Conservation (phyloP, 192 early-diverging fungal genomes). For the Jimgerdemannia flammicorona region DNA sequence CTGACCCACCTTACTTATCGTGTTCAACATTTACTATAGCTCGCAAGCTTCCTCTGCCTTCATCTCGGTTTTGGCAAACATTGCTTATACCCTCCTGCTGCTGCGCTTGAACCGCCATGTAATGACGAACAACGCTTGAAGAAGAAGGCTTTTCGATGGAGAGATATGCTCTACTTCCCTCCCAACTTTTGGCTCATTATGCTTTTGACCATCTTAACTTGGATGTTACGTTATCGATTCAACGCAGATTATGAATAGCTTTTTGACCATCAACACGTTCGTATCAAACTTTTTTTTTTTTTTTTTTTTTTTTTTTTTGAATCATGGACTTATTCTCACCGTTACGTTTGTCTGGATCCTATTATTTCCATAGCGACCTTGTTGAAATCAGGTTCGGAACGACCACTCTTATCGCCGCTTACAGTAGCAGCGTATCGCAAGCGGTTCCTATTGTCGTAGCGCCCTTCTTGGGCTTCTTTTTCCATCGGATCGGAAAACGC, state of each 20-base stretch:
- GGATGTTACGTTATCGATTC: not conserved
- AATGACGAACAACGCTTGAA: constrained; percentile 29
- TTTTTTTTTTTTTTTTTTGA: too few relatives aligned
- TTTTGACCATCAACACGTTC: constrained; percentile 25
- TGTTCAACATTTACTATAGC: not conserved
- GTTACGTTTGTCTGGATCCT: too few relatives aligned
- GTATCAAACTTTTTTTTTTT: not conserved
- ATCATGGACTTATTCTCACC: too few relatives aligned
- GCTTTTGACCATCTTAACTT: constrained; percentile 29
- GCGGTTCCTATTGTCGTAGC: constrained; percentile 53
- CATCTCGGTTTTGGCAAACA: constrained; percentile 63
- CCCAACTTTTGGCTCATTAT: constrained; percentile 56
- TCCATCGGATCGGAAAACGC: constrained; percentile 50
- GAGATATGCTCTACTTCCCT: constrained; percentile 48
- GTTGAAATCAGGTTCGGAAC: constrained; percentile 33
- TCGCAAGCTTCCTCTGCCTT: constrained; percentile 59
- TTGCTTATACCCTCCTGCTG: constrained; percentile 59
- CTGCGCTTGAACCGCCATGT: constrained; percentile 31
- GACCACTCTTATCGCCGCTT: constrained; percentile 23
- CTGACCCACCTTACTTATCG: not conserved
- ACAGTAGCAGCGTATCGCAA: constrained; percentile 39
- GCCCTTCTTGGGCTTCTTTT: constrained; percentile 46
- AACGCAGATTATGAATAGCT: constrained; percentile 15
- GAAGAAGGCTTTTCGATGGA: constrained; percentile 52
- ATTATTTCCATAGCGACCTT: constrained; percentile 7